Base-by-base conservation (phyloP, 1,284 basidiomycete species). In the Tilletia caries region DNA sequence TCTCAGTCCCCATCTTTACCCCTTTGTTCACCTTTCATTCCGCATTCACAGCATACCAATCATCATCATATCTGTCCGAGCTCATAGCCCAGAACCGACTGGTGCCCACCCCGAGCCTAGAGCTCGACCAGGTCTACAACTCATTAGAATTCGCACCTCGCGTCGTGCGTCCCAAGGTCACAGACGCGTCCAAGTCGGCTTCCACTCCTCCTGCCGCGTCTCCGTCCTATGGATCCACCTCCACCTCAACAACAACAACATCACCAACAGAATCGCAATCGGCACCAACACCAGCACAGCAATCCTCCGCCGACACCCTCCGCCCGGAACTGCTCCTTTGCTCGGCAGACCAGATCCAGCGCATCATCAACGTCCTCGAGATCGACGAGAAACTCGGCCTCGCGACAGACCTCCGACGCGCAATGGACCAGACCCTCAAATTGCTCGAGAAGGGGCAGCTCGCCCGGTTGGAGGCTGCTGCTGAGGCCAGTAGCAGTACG, bases 1-100 rank as follows among this genome's bases (percentile, higher is more conserved):
- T 46, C 3, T 44, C 13, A 27, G 15, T 32, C 8, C 23, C 43
- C 25, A 64, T 2, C 67, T 23, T 23, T 20, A 0, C 23, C 32
- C 41, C n/a, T 60, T 13, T 15, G 4, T 52, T 69, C 32, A 25
- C 50, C 12, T 15, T 37, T 20, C 32, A 50, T n/a, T 54, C 2
- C 15, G 52, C 52, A 50, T 50, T 54, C 25, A 70, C 74, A 76
- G 79, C 79, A 27, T 80, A 75, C 70, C 71, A 74, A 68, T 76
- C 79, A 3, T 79, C 73, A 3, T 65, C 71, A 29, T 79, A 77
- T 67, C 71, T 77, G 29, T 72, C 74, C 2, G 65, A 65, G 20
- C 67, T 79, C 23, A 72, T 81, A 58, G 46, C 68, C 13, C 73
- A 75, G 25, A 62, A 76, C 25, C 70, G 74, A 25, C 70, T 82